Conservation (phyloP, 805 yeast genomes). For the Sugiyamaella valdiviana region DNA sequence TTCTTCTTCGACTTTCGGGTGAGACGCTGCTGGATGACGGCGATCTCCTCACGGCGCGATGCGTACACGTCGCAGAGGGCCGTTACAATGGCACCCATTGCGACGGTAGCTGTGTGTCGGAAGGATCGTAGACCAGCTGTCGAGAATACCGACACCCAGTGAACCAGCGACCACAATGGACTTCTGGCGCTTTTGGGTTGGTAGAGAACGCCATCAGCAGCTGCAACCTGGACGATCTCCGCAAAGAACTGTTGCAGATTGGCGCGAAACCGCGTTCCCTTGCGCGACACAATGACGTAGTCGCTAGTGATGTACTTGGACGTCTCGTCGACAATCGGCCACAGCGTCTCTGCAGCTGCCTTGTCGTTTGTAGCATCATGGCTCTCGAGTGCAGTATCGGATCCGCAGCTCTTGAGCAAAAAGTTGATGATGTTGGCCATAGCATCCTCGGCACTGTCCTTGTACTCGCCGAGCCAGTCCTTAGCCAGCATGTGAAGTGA, state of each 20-base stretch:
- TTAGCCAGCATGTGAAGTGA: constrained; percentile 48
- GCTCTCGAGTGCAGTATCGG: constrained; percentile 55
- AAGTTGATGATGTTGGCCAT: constrained; percentile 62
- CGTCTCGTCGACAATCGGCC: constrained; percentile 59
- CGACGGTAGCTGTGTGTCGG: constrained; percentile 57
- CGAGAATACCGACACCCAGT: constrained; percentile 73
- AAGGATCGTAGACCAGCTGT: constrained; percentile 65
- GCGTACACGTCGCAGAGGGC: constrained; percentile 44
- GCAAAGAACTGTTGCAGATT: constrained; percentile 51
- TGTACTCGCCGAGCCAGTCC: constrained; percentile 54
- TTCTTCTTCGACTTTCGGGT: background rate
- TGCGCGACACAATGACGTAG: constrained; percentile 56
- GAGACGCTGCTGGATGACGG: background rate
- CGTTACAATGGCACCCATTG: constrained; percentile 55
- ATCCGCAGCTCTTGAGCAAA: constrained; percentile 65
- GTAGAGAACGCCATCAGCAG: constrained; percentile 15
- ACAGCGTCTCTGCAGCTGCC: constrained; percentile 65
- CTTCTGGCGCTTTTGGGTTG: constrained; percentile 28
- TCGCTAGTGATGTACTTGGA: constrained; percentile 58
- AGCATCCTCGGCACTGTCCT: constrained; percentile 40
- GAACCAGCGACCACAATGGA: constrained; percentile 29
- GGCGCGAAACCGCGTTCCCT: constrained; percentile 44
- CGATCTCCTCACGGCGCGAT: background rate
- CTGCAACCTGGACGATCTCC: constrained; percentile 8
- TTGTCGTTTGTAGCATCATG: constrained; percentile 72